Evolutionary conservation across 768 basidiomycete species (phyloP), one percentile per base, ranked within the genome.

Genomic region (Steccherinum ochraceum): DNA sequence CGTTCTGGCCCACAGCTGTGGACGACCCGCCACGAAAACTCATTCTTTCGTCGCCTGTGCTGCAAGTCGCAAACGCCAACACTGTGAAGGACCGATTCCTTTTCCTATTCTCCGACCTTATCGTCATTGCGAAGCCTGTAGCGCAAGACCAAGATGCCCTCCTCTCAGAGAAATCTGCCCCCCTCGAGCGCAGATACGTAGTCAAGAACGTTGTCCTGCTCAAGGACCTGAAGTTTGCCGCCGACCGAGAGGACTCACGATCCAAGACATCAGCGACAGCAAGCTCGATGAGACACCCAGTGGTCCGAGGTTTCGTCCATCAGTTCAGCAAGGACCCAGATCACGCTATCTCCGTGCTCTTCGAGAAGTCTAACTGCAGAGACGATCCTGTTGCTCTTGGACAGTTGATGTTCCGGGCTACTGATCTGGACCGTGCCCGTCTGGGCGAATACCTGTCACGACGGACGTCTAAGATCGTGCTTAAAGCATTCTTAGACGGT

Each of bases 1-100:
- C 76, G 1, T 68, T 80, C 58, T 80, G 79, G 76, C 72, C 86
- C 4, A 76, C 78, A 42, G 76, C 77, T 24, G 73, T 94, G 46
- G 92, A 95, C 56, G 83, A 89, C 55, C 89, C 93, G 13, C 90
- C 92, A 5, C 81, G 96, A 40, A 92, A 86, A 64, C 70, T 97
- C 39, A 70, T 96, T 13, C 71, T 94, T 40, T 86, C 88, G 1
- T 86, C 88, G 2, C 86, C 93, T 1, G 89, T 95, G 5, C 73
- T 95, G 4, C 96, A 99, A 69, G 92, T 98, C 12, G 92, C 92
- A 58, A 93, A 96, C 67, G 77, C 84, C 40, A 87, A 95, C 67
- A 93, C 89, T 0, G 88, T 93, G 66, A 97, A 98, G 67, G 93
- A 97, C 62, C 84, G 96, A 11, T 91, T 92, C 71, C 78, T 98